Evolutionary conservation across 2,329 filamentous ascomycete genomes (phyloP).

Genomic region (Fusarium abutilonis): DNA sequence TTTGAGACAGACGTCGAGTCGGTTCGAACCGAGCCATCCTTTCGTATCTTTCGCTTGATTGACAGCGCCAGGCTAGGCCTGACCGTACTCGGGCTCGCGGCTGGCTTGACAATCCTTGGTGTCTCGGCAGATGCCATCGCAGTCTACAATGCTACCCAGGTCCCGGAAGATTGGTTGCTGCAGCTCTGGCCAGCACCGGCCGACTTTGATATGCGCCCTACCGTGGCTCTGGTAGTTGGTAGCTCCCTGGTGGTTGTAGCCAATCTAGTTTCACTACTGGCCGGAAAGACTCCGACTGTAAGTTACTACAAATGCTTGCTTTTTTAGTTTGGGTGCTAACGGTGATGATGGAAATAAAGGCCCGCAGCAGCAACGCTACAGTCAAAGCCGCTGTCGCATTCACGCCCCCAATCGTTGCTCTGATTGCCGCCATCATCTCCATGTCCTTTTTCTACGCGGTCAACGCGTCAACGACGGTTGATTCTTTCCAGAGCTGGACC

Average conservation of each 20-base stretch:
- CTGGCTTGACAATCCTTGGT: conserved; percentile 63
- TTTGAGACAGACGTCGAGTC: conserved; percentile 59
- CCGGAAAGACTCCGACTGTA: conserved; percentile 62
- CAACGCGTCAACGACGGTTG: conserved; percentile 61
- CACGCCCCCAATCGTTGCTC: conserved; percentile 44
- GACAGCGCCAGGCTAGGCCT: conserved; percentile 59
- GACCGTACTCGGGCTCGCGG: conserved; percentile 61
- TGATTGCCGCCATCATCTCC: conserved; percentile 59
- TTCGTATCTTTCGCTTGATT: conserved; percentile 53
- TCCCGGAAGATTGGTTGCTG: conserved; percentile 59
- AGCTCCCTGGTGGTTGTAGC: conserved; percentile 60
- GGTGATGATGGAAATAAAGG: conserved; percentile 26
- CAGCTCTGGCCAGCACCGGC: conserved; percentile 63
- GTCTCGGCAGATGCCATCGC: conserved; percentile 64
- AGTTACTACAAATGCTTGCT: conserved; percentile 44
- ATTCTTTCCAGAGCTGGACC: conserved; percentile 70
- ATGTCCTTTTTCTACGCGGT: conserved; percentile 67
- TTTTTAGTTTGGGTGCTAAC: conserved; percentile 30
- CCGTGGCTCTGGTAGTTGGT: conserved; percentile 63
- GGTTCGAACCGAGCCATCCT: conserved; percentile 51
- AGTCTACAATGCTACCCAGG: conserved; percentile 65
- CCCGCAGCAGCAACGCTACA: conserved; percentile 28
- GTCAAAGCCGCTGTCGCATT: conserved; percentile 40
- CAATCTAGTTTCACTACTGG: conserved; percentile 59
- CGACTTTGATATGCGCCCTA: conserved; percentile 66